Base-by-base conservation (phyloP, 2,329 filamentous ascomycete species). In the Trichoderma sp. region DNA sequence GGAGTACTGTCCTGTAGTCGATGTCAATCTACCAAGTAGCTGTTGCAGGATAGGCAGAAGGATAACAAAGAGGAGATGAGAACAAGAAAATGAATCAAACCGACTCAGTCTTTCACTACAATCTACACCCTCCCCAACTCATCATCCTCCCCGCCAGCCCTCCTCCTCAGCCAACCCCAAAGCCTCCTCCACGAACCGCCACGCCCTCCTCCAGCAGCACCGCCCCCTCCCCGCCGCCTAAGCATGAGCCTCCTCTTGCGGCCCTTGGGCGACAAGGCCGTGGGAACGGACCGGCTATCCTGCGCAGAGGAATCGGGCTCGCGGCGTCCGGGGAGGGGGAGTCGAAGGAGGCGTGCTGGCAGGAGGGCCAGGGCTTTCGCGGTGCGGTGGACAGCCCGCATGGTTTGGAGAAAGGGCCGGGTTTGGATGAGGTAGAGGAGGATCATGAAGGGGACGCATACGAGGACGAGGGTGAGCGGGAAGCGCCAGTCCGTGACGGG, bases 381-480 rank as follows among this genome's bases (percentile, higher is more conserved):
- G 19, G 30, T 28, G 7, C 45, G 26, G 48, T 56, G 50, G 3
- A 64, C 10, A 45, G 71, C 72, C 59, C 70, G 67, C 26, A 73
- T 41, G 24, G 75, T 60, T 3, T 69, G 52, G 65, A 76, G 72
- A 51, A 78, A 79, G 21, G 74, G 73, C 28, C 77, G 74, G 7
- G 78, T 80, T 63, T 83, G 81, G 41, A 83, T 72, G 34, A 81
- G 74, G 43, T 80, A 76, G 64, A 83, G 77, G 24, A 82, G 72
- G 26, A 82, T 67, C 70, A 83, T 80, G 68, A 83, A 83, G 24
- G 81, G 81, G 2, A 83, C 76, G 71, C 81, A 83, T 50, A 83
- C 88, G 74, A 85, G 87, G 7, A 88, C 89, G 70, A 92, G 93
- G 72, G 84, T 89, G 15, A 81, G 72, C 19, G 78, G 72, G 66